Base-by-base conservation (phyloP, 768 basidiomycete genomes). In the Tubosaeta sp. region DNA sequence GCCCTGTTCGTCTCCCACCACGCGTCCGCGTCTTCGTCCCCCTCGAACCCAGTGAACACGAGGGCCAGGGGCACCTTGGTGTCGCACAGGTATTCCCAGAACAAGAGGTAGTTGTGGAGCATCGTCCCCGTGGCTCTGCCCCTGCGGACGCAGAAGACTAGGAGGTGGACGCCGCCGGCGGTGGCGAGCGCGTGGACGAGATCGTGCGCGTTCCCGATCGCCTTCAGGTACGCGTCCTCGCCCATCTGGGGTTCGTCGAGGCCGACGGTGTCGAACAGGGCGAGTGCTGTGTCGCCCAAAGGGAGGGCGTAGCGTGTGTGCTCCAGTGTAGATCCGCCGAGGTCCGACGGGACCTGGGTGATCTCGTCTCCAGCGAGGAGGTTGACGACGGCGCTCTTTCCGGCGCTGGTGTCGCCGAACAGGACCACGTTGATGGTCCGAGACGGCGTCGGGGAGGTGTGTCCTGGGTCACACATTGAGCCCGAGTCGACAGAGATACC, bases 341-440 rank as follows among this genome's bases (percentile, higher is more conserved):
- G 65, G 8, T 64, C 58, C 8, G 56, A 58, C 35, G 67, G 68
- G 17, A 68, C 66, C 25, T 47, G 26, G 26, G 67, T 66, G 14
- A 68, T 16, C 2, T 52, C 11, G 22, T 19, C 10, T 12, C 48
- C 64, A 10, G 67, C 66, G 48, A 70, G 66, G 19, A 68, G 64
- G 32, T 70, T 68, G 50, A 68, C 59, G 26, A 68, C 61, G 1
- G 64, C 60, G 41, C 66, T 67, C 46, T 70, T 68, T 6, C 67
- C 68, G n/a, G 66, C 54, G 17, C 76, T 73, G 1, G 71, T 64
- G 53, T 74, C 73, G 5, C 76, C 76, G 41, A 77, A 75, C 17
- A 78, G 51, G 4, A 77, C 59, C 34, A 76, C 59, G 32, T 76
- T 78, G 46, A 56, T 35, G 25, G 58, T 53, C 17, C 1, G 17